These are phyloP conservation scores for Geotrichum cucujoidarum DNA, from an alignment of 1,139 yeast species.

Conservation along the genomic window DNA sequence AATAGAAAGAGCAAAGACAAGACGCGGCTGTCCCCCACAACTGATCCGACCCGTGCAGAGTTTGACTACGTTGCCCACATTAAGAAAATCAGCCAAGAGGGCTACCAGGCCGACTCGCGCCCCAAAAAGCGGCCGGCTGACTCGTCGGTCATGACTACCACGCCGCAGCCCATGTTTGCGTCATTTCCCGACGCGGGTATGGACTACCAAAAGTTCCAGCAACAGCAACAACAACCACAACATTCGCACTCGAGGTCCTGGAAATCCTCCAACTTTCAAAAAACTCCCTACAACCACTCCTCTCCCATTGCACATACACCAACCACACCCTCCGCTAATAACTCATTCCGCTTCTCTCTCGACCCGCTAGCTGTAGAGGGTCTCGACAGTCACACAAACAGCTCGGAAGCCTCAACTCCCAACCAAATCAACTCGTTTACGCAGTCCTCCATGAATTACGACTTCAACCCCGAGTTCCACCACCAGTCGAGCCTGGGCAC, in stretches of 20 bases:
- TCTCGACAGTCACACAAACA: slow-evolving; percentile 23
- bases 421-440: slow-evolving; percentile 1
- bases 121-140: slow-evolving; percentile 15
- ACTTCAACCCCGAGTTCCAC: neutral
- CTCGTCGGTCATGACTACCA: slow-evolving; percentile 1
- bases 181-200: neutral
- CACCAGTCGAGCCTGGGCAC: neutral
- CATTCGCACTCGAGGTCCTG: slow-evolving; percentile 6
- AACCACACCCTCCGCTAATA: slow-evolving; percentile 13
- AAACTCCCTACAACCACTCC: slow-evolving; percentile 14
- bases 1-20: neutral
- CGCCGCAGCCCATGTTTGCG: slow-evolving; percentile 9
- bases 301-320: slow-evolving; percentile 18
- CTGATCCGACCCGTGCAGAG: slow-evolving; percentile 14
- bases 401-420: slow-evolving; percentile 12
- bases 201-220: slow-evolving; percentile 3
- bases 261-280: slow-evolving; percentile 11
- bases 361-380: slow-evolving; percentile 37
- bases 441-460: neutral
- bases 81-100: slow-evolving; percentile 50
- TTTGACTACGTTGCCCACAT: slow-evolving; percentile 68
- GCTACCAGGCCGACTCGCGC: slow-evolving; percentile 19
- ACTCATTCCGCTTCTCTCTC: slow-evolving; percentile 32
- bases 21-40: slow-evolving; percentile 9
- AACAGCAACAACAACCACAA: neutral